A percentile compares a stretch with the other conserved stretches of the same genome.
These are phyloP conservation scores for Adansonia rubrostipa DNA, from an alignment of 441 rosid genomes.

Conservation along the genomic window DNA sequence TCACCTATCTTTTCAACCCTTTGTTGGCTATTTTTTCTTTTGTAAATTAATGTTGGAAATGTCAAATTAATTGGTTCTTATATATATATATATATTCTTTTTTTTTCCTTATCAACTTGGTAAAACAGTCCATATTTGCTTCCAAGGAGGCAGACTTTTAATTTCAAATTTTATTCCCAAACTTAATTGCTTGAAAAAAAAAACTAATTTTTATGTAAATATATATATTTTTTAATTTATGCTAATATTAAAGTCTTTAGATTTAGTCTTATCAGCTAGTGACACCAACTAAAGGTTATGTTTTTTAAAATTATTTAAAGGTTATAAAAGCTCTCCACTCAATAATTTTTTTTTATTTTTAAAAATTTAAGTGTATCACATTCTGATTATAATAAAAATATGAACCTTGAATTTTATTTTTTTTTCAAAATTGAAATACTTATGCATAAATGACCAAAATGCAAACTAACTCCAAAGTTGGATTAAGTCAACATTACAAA, in stretches of 20 bases:
- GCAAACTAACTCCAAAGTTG: background rate
- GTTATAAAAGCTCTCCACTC: no score
- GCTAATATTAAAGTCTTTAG: no score
- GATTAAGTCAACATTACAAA: constrained; percentile 6
- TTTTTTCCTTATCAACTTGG: background rate
- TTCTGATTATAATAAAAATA: no score
- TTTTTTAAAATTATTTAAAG: no score
- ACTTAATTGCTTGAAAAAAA: background rate
- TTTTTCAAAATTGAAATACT: background rate
- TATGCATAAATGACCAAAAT: background rate
- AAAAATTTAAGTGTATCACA: no score
- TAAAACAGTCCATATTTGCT: background rate
- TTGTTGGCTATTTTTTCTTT: no score
- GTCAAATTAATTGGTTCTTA: background rate
- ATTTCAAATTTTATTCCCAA: background rate
- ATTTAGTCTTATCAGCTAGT: no score
- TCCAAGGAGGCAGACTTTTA: background rate
- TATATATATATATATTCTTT: background rate
- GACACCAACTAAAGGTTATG: no score
- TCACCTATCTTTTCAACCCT: background rate
- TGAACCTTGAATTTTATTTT: background rate
- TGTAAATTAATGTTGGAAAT: background rate
- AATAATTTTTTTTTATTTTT: no score
- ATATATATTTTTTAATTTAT: no score
- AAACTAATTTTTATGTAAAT: background rate